Percentiles rank a stretch among this genome's conserved stretches.
Conservation (phyloP, 2,329 filamentous ascomycete species). For the Fusarium devonianum region DNA sequence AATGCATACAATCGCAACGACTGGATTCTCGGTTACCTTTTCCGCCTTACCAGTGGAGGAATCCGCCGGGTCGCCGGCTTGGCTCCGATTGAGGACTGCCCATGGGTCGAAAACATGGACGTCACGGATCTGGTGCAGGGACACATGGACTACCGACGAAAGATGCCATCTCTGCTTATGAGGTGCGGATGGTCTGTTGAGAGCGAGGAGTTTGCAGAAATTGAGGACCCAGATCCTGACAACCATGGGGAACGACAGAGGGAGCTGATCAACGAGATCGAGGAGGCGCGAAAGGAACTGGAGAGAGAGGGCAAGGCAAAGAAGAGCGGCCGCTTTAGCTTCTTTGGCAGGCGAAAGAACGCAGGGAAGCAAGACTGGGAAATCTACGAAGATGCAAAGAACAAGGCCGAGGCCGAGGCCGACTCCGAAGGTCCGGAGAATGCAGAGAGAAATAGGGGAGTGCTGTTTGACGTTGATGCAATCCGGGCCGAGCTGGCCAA, state of each 20-base stretch:
- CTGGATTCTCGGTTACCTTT: conserved; percentile 97
- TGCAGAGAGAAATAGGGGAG: conserved; percentile 62
- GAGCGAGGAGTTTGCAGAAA: conserved; percentile 93
- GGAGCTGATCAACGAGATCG: conserved; percentile 95
- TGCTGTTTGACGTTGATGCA: conserved; percentile 95
- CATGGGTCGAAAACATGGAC: conserved; percentile 87
- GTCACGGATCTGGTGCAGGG: conserved; percentile 85
- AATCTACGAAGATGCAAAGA: conserved; percentile 77
- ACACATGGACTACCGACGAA: conserved; percentile 94
- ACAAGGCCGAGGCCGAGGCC: conserved; percentile 47
- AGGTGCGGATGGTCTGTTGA: conserved; percentile 92
- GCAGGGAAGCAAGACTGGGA: conserved; percentile 89
- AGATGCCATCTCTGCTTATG: conserved; percentile 87
- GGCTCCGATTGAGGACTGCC: conserved; percentile 75
- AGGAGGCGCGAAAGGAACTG: conserved; percentile 87
- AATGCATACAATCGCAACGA: conserved; percentile 95
- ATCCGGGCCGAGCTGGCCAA: conserved; percentile 85
- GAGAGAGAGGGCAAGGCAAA: conserved; percentile 78
- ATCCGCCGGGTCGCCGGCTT: conserved; percentile 89
- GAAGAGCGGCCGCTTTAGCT: conserved; percentile 67
- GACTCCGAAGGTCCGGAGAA: conserved; percentile 41
- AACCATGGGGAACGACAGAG: conserved; percentile 87
- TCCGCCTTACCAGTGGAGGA: conserved; percentile 91
- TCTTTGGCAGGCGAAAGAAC: conserved; percentile 86
- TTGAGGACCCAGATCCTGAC: conserved; percentile 96